phyloP scores from a whole-genome alignment of 2,329 filamentous ascomycete genomes.

The Fusarium siculi region DNA sequence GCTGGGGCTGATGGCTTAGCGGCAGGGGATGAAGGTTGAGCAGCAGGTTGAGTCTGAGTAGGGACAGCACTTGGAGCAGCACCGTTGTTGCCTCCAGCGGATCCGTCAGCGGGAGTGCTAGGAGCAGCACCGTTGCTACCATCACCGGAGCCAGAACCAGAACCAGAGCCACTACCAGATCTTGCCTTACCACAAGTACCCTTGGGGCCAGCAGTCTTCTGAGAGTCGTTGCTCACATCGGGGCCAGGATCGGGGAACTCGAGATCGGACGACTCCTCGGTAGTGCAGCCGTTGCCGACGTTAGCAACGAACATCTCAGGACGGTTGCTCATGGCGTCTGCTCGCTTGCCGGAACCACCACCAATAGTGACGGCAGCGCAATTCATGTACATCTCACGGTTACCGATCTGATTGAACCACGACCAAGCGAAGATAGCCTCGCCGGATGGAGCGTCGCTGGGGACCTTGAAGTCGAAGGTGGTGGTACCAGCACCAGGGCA shows the following conservation, averaged over 20 bases:
- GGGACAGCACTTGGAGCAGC: slow-evolving; percentile 27
- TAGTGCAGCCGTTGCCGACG: slow-evolving; percentile 68
- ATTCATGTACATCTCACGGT: slow-evolving; percentile 90
- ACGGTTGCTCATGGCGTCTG: slow-evolving; percentile 61
- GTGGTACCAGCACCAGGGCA: slow-evolving; percentile 59
- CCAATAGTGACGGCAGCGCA: slow-evolving; percentile 76
- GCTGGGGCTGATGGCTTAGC: slow-evolving; percentile 34
- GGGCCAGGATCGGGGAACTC: slow-evolving; percentile 74
- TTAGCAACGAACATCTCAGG: slow-evolving; percentile 80
- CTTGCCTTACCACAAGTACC: slow-evolving; percentile 48
- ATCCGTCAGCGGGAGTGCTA: slow-evolving; percentile 19
- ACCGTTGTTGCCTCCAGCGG: slow-evolving; percentile 10
- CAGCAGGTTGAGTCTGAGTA: slow-evolving; percentile 35
- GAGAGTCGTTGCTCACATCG: slow-evolving; percentile 56
- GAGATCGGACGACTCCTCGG: slow-evolving; percentile 66
- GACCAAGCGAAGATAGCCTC: slow-evolving; percentile 79
- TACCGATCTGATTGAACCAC: slow-evolving; percentile 81
- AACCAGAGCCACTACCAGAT: slow-evolving; percentile 33
- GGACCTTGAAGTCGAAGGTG: slow-evolving; percentile 73
- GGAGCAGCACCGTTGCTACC: slow-evolving; percentile 13
- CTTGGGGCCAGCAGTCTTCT: slow-evolving; percentile 50
- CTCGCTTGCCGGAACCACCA: slow-evolving; percentile 50
- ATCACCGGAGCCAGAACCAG: slow-evolving; percentile 4
- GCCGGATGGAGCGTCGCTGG: slow-evolving; percentile 67
- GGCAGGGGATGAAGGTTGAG: slow-evolving; percentile 7